Percentiles rank a stretch among this genome's conserved stretches.
phyloP scores from a whole-genome alignment of 345 rosid species.

The Ricinus communis region DNA sequence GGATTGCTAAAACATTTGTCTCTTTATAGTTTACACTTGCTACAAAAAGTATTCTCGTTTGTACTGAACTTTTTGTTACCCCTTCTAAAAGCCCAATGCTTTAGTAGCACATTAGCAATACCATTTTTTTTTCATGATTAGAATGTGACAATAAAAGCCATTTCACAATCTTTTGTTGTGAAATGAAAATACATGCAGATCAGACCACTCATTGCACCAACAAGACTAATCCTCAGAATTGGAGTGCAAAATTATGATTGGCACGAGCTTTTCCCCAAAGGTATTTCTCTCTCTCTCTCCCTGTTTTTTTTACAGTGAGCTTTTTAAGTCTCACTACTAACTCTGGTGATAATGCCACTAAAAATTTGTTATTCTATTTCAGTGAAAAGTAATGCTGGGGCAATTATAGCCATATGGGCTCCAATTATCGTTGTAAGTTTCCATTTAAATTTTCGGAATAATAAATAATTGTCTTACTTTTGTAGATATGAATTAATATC shows the following conservation, averaged over 20 bases:
- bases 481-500: not conserved
- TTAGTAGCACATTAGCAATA: too few relatives aligned
- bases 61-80: not conserved
- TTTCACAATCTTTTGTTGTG: conserved; percentile 7
- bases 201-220: conserved; percentile 84
- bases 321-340: conserved; percentile 2
- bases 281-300: conserved; percentile 42
- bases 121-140: not conserved
- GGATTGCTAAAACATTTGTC: not conserved
- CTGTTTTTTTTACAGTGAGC: not conserved
- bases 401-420: conserved; percentile 90
- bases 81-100: not conserved
- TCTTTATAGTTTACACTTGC: not conserved
- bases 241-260: conserved; percentile 72
- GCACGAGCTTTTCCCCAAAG: conserved; percentile 89
- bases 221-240: conserved; percentile 66
- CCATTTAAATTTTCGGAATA: not conserved
- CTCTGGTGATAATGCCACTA: conserved; percentile 16
- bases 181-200: conserved; percentile 52
- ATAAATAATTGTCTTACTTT: conserved; percentile 1
- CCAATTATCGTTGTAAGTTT: conserved; percentile 87
- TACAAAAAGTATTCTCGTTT: not conserved
- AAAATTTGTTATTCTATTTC: conserved; percentile 24
- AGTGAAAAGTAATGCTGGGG: conserved; percentile 90
- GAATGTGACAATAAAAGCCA: not conserved